A percentile compares a stretch with the other conserved stretches of the same genome.
These are phyloP conservation scores for Crithidia mellificae DNA, from an alignment of 208 protist genomes.

Conservation along the genomic window DNA sequence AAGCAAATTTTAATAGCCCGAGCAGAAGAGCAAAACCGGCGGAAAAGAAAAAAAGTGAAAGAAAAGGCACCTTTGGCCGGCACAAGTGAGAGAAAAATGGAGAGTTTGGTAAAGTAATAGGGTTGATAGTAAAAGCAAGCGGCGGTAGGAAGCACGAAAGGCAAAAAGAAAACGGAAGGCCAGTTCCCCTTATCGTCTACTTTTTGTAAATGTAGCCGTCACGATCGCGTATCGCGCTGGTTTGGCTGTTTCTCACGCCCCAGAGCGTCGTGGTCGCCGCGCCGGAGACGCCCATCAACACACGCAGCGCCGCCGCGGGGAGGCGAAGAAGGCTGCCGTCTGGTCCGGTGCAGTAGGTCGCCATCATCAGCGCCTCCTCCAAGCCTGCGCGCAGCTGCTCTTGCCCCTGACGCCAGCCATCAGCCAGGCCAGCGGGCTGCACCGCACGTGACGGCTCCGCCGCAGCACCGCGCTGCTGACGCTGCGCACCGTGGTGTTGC, in stretches of 20 bases:
- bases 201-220: conserved; percentile 39
- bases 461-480: conserved; percentile 2
- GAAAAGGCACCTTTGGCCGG: too few relatives aligned
- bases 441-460: conserved; percentile 26
- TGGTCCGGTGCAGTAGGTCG: conserved; percentile 33
- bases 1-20: too few relatives aligned
- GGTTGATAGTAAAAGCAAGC: too few relatives aligned
- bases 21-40: too few relatives aligned
- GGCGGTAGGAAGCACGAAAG: neutral
- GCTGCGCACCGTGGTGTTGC: conserved; percentile 1
- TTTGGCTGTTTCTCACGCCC: conserved; percentile 37
- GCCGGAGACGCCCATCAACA: conserved; percentile 42
- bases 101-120: too few relatives aligned
- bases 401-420: conserved; percentile 34
- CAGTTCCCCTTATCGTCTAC: neutral
- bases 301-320: conserved; percentile 35
- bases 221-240: conserved; percentile 22
- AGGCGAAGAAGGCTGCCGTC: conserved; percentile 32
- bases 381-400: conserved; percentile 31
- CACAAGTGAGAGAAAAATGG: too few relatives aligned
- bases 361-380: conserved; percentile 33
- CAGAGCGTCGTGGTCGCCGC: conserved; percentile 40
- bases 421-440: conserved; percentile 28
- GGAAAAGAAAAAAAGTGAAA: too few relatives aligned
- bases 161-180: neutral